phyloP scores from a whole-genome alignment of 2,329 filamentous ascomycete species.

The Exophiala alcalophila region DNA sequence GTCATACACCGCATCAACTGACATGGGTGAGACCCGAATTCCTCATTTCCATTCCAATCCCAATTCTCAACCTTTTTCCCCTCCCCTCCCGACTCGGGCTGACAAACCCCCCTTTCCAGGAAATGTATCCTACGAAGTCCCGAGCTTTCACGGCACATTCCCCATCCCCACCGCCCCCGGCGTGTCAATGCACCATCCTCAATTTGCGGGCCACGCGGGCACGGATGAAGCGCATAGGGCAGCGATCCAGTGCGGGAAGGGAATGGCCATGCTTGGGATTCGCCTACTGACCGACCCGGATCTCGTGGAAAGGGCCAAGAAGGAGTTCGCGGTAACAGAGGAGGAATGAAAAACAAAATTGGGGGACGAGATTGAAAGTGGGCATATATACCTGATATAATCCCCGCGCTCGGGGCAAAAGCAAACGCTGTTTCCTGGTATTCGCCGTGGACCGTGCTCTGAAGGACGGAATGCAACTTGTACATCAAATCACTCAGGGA shows the following conservation, averaged over 20 bases:
- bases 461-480: no score
- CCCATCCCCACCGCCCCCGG: slow-evolving; percentile 40
- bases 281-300: slow-evolving; percentile 23
- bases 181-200: slow-evolving; percentile 40
- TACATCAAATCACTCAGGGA: no score
- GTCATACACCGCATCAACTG: slow-evolving; percentile 45
- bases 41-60: no score
- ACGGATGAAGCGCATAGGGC: slow-evolving; percentile 40
- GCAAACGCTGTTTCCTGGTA: no score
- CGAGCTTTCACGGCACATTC: slow-evolving; percentile 51
- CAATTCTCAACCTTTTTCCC: neutral
- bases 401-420: no score
- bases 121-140: slow-evolving; percentile 49
- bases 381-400: no score
- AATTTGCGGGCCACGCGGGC: slow-evolving; percentile 46
- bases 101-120: slow-evolving; percentile 30
- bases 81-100: neutral
- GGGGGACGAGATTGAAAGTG: no score
- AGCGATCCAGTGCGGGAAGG: slow-evolving; percentile 47
- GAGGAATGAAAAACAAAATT: no score
- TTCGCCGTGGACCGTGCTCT: no score
- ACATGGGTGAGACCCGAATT: slow-evolving; percentile 40
- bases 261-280: slow-evolving; percentile 42
- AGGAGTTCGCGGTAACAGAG: no score
- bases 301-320: slow-evolving; percentile 2